Percentiles rank a stretch among this genome's conserved stretches.
Conservation (phyloP, 805 yeast genomes). For the Candida sanyiensis region DNA sequence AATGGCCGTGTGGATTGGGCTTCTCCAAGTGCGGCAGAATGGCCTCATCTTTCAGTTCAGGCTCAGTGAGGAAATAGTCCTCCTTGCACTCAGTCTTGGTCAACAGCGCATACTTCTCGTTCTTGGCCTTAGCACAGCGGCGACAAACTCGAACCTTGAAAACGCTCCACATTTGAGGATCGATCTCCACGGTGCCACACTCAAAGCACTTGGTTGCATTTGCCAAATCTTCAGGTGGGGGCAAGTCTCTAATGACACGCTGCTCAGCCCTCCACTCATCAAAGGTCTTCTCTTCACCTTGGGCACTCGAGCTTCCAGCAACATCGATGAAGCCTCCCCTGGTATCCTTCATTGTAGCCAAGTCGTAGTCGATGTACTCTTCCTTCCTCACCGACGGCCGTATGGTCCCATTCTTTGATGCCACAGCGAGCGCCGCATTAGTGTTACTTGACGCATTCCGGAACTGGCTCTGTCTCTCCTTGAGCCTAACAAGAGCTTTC, state of each 20-base stretch:
- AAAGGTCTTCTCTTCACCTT: slow-evolving; percentile 38
- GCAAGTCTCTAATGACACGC: slow-evolving; percentile 43
- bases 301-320: slow-evolving; percentile 33
- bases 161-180: slow-evolving; percentile 60
- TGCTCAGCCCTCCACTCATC: slow-evolving; percentile 48
- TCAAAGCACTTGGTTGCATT: slow-evolving; percentile 80
- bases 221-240: slow-evolving; percentile 68
- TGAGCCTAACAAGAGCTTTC: slow-evolving; percentile 44
- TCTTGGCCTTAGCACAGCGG: slow-evolving; percentile 61
- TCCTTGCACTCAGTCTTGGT: slow-evolving; percentile 95
- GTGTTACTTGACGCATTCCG: slow-evolving; percentile 31
- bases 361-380: slow-evolving; percentile 79
- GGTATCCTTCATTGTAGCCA: slow-evolving; percentile 84
- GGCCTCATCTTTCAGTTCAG: slow-evolving; percentile 70
- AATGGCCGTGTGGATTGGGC: slow-evolving; percentile 89
- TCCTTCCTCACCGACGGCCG: slow-evolving; percentile 47
- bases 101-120: slow-evolving; percentile 83
- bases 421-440: not conserved
- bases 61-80: slow-evolving; percentile 90
- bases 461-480: slow-evolving; percentile 30
- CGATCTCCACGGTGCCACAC: slow-evolving; percentile 77
- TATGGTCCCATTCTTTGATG: slow-evolving; percentile 3
- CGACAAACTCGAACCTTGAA: slow-evolving; percentile 77
- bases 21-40: slow-evolving; percentile 76
- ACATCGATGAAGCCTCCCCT: slow-evolving; percentile 58